Conservation (phyloP, 768 basidiomycete species). For the Rhodosporidiobolus odoratus region DNA sequence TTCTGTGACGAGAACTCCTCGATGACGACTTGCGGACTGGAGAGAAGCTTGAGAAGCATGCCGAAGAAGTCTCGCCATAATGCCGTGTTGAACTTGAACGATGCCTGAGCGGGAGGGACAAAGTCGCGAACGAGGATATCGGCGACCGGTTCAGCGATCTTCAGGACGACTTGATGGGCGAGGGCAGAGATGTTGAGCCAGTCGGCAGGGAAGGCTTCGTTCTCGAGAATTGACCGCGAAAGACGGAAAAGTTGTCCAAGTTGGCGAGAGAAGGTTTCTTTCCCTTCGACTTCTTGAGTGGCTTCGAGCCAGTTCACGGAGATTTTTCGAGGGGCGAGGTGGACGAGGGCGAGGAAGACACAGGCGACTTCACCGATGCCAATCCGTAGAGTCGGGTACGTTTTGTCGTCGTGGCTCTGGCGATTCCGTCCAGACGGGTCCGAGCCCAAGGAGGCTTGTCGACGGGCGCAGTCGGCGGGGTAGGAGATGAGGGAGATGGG, state of each 20-base stretch:
- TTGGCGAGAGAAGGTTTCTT: constrained; percentile 65
- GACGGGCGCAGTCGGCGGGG: constrained; percentile 23
- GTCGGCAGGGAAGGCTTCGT: constrained; percentile 78
- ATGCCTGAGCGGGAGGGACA: constrained; percentile 63
- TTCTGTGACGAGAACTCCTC: constrained; percentile 95
- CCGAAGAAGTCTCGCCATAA: constrained; percentile 78
- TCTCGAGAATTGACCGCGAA: constrained; percentile 69
- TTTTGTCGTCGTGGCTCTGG: constrained; percentile 42
- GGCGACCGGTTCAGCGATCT: constrained; percentile 76
- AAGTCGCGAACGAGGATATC: constrained; percentile 72
- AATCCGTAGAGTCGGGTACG: constrained; percentile 59
- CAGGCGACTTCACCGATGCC: constrained; percentile 77
- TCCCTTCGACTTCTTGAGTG: constrained; percentile 80
- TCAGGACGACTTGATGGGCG: constrained; percentile 78
- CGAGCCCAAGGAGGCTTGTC: neutral
- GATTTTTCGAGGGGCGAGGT: constrained; percentile 71
- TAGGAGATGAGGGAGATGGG: constrained; percentile 76
- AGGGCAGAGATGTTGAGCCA: constrained; percentile 91
- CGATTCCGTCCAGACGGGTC: no score
- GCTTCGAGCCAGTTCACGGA: constrained; percentile 72
- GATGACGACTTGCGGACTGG: constrained; percentile 84
- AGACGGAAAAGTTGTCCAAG: constrained; percentile 76
- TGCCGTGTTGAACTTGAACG: constrained; percentile 63
- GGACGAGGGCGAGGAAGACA: constrained; percentile 72
- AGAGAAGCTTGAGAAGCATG: constrained; percentile 72